Percentiles rank a stretch among this genome's conserved stretches.
Conservation (phyloP, 2,329 filamentous ascomycete species). For the Cercospora janseana region DNA sequence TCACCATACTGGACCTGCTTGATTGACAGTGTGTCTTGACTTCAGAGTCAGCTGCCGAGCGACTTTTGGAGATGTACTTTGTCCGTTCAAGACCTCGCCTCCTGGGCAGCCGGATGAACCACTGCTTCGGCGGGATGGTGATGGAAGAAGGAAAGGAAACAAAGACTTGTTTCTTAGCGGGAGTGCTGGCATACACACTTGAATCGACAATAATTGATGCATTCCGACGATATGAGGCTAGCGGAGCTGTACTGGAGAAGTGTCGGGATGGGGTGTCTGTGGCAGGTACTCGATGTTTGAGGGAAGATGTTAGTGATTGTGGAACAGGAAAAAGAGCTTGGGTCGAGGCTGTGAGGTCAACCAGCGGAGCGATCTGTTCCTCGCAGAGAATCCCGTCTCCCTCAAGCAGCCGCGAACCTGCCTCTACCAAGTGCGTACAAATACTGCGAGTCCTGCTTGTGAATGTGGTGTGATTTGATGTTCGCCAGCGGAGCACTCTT, state of each 20-base stretch:
- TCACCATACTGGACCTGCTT: constrained; percentile 30
- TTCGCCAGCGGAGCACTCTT: background rate
- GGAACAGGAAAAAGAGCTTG: background rate
- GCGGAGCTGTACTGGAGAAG: constrained; percentile 1
- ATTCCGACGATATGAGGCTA: background rate
- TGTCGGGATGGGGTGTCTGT: background rate
- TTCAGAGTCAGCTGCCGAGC: constrained; percentile 53
- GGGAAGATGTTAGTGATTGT: background rate
- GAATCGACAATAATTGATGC: background rate
- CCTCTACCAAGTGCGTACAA: background rate
- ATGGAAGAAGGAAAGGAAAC: constrained; percentile 65
- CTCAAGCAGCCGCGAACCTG: background rate
- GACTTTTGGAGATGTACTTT: constrained; percentile 97
- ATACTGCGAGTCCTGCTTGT: background rate
- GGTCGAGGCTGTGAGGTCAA: background rate
- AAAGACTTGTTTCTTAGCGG: constrained; percentile 92
- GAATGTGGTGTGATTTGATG: background rate
- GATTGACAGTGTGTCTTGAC: constrained; percentile 19
- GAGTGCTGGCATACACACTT: constrained; percentile 55
- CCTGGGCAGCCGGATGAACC: constrained; percentile 14
- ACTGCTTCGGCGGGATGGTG: background rate
- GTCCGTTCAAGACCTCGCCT: constrained; percentile 59
- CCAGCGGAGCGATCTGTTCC: background rate
- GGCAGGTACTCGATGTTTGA: background rate
- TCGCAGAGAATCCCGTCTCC: background rate